Conservation (phyloP, 163 green algal genomes). For the Scenedesmus sp. region DNA sequence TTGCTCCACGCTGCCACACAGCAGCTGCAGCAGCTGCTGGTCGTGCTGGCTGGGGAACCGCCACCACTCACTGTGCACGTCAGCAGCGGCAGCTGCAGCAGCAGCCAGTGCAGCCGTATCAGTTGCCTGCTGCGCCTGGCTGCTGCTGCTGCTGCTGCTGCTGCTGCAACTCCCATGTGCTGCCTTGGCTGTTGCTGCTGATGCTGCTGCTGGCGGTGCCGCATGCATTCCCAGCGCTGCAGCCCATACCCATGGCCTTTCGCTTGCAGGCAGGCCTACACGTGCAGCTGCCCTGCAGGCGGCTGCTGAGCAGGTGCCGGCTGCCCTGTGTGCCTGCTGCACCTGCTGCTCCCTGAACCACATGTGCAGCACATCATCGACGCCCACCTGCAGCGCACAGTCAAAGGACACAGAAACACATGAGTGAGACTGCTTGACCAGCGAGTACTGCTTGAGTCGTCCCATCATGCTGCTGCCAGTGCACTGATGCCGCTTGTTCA, state of each 20-base stretch:
- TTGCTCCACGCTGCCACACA: slow-evolving; percentile 53
- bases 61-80: slow-evolving; percentile 40
- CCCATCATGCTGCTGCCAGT: neutral
- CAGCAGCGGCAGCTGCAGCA: neutral
- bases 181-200: slow-evolving; percentile 16
- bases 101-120: neutral
- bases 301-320: slow-evolving; percentile 27
- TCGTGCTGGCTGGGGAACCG: slow-evolving; percentile 22
- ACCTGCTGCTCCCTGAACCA: slow-evolving; percentile 73
- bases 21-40: slow-evolving; percentile 19
- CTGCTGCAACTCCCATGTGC: neutral
- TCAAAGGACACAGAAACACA: neutral
- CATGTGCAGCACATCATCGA: slow-evolving; percentile 71
- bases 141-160: slow-evolving; percentile 15
- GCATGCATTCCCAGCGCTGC: slow-evolving; percentile 54
- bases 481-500: neutral
- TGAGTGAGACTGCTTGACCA: too few species aligned
- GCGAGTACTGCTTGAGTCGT: too few species aligned
- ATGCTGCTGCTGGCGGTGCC: neutral
- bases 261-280: slow-evolving; percentile 47
- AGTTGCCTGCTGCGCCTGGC: neutral
- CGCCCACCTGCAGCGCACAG: slow-evolving; percentile 65
- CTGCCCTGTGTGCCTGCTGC: slow-evolving; percentile 39
- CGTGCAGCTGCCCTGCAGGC: slow-evolving; percentile 46
- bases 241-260: slow-evolving; percentile 47